phyloP scores from a whole-genome alignment of 371 early-diverging fungal species.

The Choanephora cucurbitarum region DNA sequence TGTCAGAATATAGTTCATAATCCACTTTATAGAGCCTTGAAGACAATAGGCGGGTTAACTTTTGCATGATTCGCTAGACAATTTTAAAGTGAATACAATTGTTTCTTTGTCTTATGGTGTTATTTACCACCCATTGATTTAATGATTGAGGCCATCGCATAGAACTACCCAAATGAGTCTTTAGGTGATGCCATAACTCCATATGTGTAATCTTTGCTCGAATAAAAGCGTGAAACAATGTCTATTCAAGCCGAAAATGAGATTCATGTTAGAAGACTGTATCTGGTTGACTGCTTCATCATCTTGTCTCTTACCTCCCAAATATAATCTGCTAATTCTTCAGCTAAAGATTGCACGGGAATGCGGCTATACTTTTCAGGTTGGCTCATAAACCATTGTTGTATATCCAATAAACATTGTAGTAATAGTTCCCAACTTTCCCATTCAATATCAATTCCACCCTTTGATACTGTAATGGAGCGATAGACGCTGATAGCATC shows the following conservation, averaged over 20 bases:
- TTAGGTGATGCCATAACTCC: conserved; percentile 55
- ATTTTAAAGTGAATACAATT: not conserved
- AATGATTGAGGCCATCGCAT: conserved; percentile 57
- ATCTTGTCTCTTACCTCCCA: conserved; percentile 68
- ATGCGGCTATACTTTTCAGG: conserved; percentile 52
- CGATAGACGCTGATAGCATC: conserved; percentile 65
- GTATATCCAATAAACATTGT: conserved; percentile 56
- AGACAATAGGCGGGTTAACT: conserved; percentile 54
- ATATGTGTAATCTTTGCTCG: conserved; percentile 51
- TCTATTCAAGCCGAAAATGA: conserved; percentile 34
- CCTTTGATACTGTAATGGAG: conserved; percentile 53
- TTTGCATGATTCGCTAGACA: conserved; percentile 57
- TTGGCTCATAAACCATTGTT: conserved; percentile 54
- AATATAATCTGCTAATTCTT: conserved; percentile 57
- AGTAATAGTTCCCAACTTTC: conserved; percentile 63
- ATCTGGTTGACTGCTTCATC: too few species aligned
- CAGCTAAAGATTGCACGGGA: conserved; percentile 46
- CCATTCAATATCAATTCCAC: conserved; percentile 65
- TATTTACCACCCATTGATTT: conserved; percentile 62
- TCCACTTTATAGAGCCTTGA: conserved; percentile 55
- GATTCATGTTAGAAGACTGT: too few species aligned
- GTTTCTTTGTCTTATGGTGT: too few species aligned
- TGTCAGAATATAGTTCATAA: conserved; percentile 36
- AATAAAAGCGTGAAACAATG: conserved; percentile 58
- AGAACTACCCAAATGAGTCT: conserved; percentile 43